Evolutionary conservation across 2,329 filamentous ascomycete species (phyloP).

Genomic region (Zasmidium angulare): DNA sequence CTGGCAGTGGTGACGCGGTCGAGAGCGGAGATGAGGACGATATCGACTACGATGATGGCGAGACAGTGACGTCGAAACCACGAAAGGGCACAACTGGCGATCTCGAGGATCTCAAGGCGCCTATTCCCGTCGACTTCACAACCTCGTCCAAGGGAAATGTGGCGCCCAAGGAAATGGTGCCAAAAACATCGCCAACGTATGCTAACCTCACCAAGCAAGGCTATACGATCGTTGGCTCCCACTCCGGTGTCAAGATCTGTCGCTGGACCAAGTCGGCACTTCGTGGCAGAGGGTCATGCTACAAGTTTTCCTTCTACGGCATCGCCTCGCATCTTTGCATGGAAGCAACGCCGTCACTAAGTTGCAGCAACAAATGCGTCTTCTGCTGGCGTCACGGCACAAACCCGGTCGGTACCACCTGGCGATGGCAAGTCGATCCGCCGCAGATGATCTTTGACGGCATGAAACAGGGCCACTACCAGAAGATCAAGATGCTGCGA

Average conservation of each 20-base stretch:
- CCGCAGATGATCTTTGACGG: constrained; percentile 87
- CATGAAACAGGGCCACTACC: constrained; percentile 88
- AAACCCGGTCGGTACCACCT: constrained; percentile 93
- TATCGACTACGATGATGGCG: constrained; percentile 54
- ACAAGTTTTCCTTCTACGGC: constrained; percentile 97
- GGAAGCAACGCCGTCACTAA: constrained; percentile 94
- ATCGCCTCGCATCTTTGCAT: constrained; percentile 97
- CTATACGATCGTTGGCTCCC: constrained; percentile 90
- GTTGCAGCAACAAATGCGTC: constrained; percentile 96
- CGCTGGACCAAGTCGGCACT: constrained; percentile 98
- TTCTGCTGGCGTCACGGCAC: constrained; percentile 99
- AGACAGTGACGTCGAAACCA: constrained; percentile 36
- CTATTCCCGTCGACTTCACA: constrained; percentile 84
- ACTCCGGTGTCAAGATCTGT: constrained; percentile 96
- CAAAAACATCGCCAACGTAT: constrained; percentile 84
- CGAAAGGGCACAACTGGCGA: constrained; percentile 60
- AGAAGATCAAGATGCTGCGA: constrained; percentile 96
- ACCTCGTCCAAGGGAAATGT: constrained; percentile 59
- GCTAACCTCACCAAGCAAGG: constrained; percentile 90
- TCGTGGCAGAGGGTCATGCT: constrained; percentile 89
- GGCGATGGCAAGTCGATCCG: constrained; percentile 93
- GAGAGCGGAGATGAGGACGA: constrained; percentile 80
- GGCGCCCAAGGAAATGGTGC: constrained; percentile 85
- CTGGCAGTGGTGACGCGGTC: constrained; percentile 76
- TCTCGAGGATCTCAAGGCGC: constrained; percentile 71